Conservation (phyloP, 176 grass and related monocot species). For the Eleusine coracana region DNA sequence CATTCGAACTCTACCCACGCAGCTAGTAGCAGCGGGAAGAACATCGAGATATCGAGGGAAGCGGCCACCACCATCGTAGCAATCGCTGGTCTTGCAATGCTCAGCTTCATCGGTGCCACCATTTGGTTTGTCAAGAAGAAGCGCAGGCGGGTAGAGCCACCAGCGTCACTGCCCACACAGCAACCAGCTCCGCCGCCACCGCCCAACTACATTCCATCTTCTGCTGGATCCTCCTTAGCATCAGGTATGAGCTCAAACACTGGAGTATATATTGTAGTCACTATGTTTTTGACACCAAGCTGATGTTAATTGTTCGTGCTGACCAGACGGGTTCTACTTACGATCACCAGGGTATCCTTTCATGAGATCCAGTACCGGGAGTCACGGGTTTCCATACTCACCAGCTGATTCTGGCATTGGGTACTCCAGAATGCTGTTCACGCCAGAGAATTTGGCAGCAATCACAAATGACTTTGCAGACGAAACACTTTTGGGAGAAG, state of each 20-base stretch:
- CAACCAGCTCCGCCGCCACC: slow-evolving; percentile 54
- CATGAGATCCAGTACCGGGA: slow-evolving; percentile 56
- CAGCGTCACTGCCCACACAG: slow-evolving; percentile 25
- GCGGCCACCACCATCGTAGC: slow-evolving; percentile 58
- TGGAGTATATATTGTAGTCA: not conserved
- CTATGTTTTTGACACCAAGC: slow-evolving; percentile 16
- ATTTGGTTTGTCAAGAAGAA: slow-evolving; percentile 70
- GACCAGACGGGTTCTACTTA: slow-evolving; percentile 51
- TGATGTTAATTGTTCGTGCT: slow-evolving; percentile 40
- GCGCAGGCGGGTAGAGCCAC: slow-evolving; percentile 48
- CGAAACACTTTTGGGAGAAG: slow-evolving; percentile 77
- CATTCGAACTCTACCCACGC: slow-evolving; percentile 44
- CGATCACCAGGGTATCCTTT: slow-evolving; percentile 70
- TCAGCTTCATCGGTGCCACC: slow-evolving; percentile 46
- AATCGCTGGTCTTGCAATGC: slow-evolving; percentile 52
- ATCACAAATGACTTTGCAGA: slow-evolving; percentile 67
- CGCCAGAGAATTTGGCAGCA: slow-evolving; percentile 66
- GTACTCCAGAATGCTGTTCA: slow-evolving; percentile 69
- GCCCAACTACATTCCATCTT: slow-evolving; percentile 50
- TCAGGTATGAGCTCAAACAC: slow-evolving; percentile 48
- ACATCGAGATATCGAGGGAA: slow-evolving; percentile 65
- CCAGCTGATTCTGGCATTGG: slow-evolving; percentile 63
- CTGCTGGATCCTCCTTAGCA: slow-evolving; percentile 52
- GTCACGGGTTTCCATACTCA: slow-evolving; percentile 65
- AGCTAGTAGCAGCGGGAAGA: slow-evolving; percentile 23